phyloP scores from a whole-genome alignment of 176 grass and related monocot genomes.

The Sorghum bicolor region DNA sequence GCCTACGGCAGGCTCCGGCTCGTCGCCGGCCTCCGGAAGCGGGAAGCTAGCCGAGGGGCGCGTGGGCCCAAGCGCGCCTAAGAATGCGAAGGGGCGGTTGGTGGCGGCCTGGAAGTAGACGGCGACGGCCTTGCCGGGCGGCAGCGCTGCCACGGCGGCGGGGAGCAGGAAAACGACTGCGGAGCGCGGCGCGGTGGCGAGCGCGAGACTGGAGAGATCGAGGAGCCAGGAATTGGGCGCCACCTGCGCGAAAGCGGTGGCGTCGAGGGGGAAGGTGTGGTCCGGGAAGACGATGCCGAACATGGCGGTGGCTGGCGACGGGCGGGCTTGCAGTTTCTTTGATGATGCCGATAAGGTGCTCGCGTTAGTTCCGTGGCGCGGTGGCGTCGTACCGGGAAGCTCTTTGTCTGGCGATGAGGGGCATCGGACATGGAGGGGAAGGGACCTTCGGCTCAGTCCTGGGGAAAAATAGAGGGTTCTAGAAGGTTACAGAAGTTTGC shows the following conservation, averaged over 20 bases:
- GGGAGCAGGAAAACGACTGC: constrained; percentile 72
- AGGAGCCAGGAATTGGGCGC: constrained; percentile 81
- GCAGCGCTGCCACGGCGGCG: constrained; percentile 55
- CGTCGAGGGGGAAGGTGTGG: constrained; percentile 77
- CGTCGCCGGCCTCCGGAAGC: constrained; percentile 67
- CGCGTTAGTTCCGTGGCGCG: background rate
- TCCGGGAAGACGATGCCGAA: constrained; percentile 90
- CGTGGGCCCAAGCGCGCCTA: constrained; percentile 56
- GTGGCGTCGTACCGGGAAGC: background rate
- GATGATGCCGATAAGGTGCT: constrained; percentile 26
- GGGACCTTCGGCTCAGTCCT: background rate
- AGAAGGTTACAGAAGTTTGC: constrained; percentile 19
- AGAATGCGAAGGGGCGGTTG: constrained; percentile 68
- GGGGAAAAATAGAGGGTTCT: constrained; percentile 27
- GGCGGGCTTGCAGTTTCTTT: background rate
- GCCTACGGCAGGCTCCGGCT: constrained; percentile 37
- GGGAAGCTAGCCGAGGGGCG: constrained; percentile 71
- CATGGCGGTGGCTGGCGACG: constrained; percentile 37
- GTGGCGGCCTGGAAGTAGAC: constrained; percentile 74
- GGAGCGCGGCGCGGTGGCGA: constrained; percentile 42
- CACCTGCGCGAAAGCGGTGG: constrained; percentile 66
- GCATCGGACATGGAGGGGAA: background rate
- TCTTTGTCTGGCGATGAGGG: background rate
- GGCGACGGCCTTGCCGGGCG: constrained; percentile 65
- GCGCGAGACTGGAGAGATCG: constrained; percentile 53